phyloP scores from a whole-genome alignment of 257 asterid species.

The Salvia splendens region DNA sequence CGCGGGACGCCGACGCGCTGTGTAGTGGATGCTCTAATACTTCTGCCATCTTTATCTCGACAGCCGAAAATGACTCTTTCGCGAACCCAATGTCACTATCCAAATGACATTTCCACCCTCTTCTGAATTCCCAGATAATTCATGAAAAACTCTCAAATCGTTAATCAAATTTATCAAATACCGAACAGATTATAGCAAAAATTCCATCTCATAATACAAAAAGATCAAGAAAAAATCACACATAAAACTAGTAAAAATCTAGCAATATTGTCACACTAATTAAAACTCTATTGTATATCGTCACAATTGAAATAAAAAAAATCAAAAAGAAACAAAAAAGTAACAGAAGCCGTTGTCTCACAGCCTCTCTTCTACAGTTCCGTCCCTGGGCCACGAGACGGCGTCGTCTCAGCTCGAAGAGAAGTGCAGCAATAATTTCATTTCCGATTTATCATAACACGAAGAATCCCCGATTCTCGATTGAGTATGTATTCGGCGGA shows the following conservation, averaged over 20 bases:
- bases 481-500: not conserved
- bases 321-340: not conserved
- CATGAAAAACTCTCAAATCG: not conserved
- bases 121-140: not conserved
- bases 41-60: too few species aligned
- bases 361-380: conserved; percentile 15
- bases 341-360: too few species aligned
- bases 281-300: not conserved
- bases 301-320: not conserved
- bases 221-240: not conserved
- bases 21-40: too few species aligned
- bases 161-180: too few species aligned
- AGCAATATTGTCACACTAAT: conserved; percentile 31
- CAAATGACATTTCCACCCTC: conserved; percentile 23
- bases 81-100: not conserved
- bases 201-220: not conserved
- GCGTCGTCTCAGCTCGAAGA: conserved; percentile 26
- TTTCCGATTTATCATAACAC: conserved; percentile 16
- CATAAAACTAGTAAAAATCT: not conserved
- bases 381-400: conserved; percentile 25
- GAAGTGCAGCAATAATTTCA: conserved; percentile 30
- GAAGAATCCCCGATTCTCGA: conserved; percentile 17
- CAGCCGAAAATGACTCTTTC: too few species aligned
- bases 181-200: not conserved
- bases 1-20: too few species aligned